A percentile compares a stretch with the other conserved stretches of the same genome.
phyloP scores from a whole-genome alignment of 192 early-diverging fungal species.

The Backusella morwellensis region DNA sequence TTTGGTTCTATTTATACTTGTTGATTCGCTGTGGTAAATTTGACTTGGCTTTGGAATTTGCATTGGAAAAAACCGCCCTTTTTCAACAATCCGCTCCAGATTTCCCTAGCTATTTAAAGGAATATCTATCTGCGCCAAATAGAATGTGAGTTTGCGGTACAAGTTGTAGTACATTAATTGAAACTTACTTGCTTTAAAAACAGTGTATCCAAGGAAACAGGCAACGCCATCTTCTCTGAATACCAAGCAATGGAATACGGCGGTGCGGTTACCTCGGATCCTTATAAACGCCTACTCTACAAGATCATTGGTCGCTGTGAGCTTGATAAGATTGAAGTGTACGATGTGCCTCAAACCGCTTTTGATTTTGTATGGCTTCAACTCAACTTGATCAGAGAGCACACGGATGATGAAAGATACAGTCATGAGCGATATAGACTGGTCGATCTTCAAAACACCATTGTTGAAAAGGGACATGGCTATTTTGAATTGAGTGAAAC shows the following conservation, averaged over 20 bases:
- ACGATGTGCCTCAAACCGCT: constrained; percentile 66
- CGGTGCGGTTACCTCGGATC: constrained; percentile 59
- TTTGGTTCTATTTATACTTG: constrained; percentile 88
- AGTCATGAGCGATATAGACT: constrained; percentile 65
- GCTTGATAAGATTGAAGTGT: constrained; percentile 60
- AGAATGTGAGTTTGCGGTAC: neutral
- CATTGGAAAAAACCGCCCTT: constrained; percentile 46
- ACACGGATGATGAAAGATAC: constrained; percentile 35
- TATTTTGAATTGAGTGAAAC: constrained; percentile 74
- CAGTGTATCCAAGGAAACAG: constrained; percentile 38
- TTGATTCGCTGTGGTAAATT: constrained; percentile 73
- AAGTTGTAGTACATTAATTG: too few species aligned
- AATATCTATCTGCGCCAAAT: constrained; percentile 40
- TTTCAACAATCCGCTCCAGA: constrained; percentile 56
- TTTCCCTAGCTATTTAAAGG: constrained; percentile 72
- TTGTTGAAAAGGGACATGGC: constrained; percentile 67
- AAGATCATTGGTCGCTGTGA: constrained; percentile 91
- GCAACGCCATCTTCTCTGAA: constrained; percentile 59
- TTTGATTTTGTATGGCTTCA: constrained; percentile 96
- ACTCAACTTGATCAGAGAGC: constrained; percentile 60
- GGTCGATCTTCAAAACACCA: constrained; percentile 60
- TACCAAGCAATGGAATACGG: constrained; percentile 45
- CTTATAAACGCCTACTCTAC: constrained; percentile 88
- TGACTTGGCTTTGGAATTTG: constrained; percentile 69
- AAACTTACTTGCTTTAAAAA: too few species aligned